Base-by-base conservation (phyloP, 2,329 filamentous ascomycete genomes). In the Trichoderma arundinaceum region DNA sequence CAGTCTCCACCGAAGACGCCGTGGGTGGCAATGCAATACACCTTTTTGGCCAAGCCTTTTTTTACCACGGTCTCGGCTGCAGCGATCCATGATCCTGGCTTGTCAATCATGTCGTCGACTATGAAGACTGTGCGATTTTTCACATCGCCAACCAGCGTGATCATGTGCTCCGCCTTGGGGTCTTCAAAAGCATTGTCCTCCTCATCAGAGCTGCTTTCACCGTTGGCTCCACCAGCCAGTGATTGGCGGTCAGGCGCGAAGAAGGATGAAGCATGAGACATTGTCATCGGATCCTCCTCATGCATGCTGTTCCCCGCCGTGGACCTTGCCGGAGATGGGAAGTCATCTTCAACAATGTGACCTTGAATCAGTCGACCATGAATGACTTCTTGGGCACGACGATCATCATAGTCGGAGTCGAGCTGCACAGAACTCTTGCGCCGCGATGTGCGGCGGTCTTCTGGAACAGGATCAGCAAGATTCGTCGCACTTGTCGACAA, bases 61-160 rank as follows among this genome's bases (percentile, higher is more conserved):
- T 98, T 98, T 61, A 97, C 92, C 2, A 97, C 94, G 1, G 94
- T 96, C 82, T 99, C 95, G 12, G 95, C 95, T 7, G 95, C 95
- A 6, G 94, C 94, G 71, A 99, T 96, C 95, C 95, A 99, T 7
- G 92, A 97, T 13, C 91, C 92, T 9, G 93, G 89, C 81, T 97
- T 97, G 80, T 99, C 95, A 74, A 99, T 97, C 91, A 99, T 98
- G 77, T 99, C 95, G 76, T 99, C 95, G 57, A 99, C 91, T 68
- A 99, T 93, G 75, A 99, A 90, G 62, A 98, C 95, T 0, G 92
- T 90, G 66, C 92, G 88, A 75, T 92, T 88, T 74, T 89, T 90
- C 67, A 99, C 95, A 73, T 98, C 92, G 67, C 95, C 95, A 13
- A 99, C 95, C n/a, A 99, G 84, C 0, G 95, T 99, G 72, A 99